Conservation (phyloP, 2,329 filamentous ascomycete genomes). For the Xylariaceae sp. region DNA sequence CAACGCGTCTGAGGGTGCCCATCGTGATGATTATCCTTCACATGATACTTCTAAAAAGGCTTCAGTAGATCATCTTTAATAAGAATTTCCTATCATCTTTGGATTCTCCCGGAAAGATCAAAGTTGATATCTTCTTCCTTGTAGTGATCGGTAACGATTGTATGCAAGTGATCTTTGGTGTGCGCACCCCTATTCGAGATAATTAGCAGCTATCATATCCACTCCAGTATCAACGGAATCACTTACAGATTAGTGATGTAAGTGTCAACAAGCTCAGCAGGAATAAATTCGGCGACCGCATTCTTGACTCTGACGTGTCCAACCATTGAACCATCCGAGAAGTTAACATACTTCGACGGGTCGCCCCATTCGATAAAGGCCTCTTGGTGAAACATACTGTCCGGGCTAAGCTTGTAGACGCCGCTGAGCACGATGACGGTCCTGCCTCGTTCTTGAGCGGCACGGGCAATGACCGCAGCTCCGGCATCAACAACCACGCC, state of each 20-base stretch:
- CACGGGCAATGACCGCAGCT: constrained; percentile 80
- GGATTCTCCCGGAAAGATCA: constrained; percentile 47
- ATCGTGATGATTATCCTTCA: not conserved
- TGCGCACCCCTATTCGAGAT: constrained; percentile 36
- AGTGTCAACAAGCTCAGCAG: constrained; percentile 73
- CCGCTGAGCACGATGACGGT: constrained; percentile 88
- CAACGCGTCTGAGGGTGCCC: not conserved
- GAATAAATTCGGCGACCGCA: constrained; percentile 81
- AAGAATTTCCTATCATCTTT: constrained; percentile 29
- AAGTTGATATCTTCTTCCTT: constrained; percentile 71
- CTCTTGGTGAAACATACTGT: constrained; percentile 82
- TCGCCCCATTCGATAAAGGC: constrained; percentile 86
- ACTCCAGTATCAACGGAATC: not conserved
- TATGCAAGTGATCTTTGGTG: constrained; percentile 68
- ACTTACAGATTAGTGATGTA: constrained; percentile 85
- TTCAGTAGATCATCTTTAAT: not conserved
- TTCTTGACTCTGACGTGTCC: constrained; percentile 77
- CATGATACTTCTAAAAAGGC: not conserved
- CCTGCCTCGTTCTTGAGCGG: constrained; percentile 78
- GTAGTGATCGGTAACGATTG: constrained; percentile 76
- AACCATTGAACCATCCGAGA: constrained; percentile 78
- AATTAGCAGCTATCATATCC: constrained; percentile 13
- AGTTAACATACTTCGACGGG: constrained; percentile 74
- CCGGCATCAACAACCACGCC: constrained; percentile 83
- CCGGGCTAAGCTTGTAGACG: constrained; percentile 90